phyloP scores from a whole-genome alignment of 2,329 filamentous ascomycete species.

The Apiospora phragmitis region DNA sequence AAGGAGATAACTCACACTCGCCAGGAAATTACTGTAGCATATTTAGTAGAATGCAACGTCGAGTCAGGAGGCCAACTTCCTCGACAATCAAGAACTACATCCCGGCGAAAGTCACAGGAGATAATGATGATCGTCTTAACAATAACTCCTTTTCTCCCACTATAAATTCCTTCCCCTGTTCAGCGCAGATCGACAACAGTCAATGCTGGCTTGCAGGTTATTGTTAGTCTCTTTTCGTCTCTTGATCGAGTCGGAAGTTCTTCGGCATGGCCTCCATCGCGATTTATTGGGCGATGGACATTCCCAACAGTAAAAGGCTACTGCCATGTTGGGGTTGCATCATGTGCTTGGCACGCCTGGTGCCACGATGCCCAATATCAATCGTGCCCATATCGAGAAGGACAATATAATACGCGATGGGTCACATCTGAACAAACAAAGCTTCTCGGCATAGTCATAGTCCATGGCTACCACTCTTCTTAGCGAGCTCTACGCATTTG shows the following conservation, averaged over 20 bases:
- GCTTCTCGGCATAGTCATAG: background rate
- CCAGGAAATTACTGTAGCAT: background rate
- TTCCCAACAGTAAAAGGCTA: background rate
- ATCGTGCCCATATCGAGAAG: background rate
- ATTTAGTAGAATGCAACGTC: background rate
- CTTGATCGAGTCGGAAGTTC: background rate
- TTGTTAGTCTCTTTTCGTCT: background rate
- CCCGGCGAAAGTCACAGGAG: background rate
- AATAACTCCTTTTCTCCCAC: background rate
- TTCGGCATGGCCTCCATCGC: background rate
- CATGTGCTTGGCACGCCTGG: background rate
- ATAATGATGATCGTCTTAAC: background rate
- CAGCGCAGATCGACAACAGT: background rate
- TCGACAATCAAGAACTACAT: background rate
- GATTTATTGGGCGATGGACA: background rate
- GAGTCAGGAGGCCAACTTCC: background rate
- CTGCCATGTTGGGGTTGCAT: background rate
- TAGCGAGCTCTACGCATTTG: conserved; percentile 12
- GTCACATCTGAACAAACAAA: background rate
- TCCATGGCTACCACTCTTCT: background rate
- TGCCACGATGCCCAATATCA: background rate
- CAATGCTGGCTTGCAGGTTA: background rate
- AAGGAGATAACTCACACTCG: background rate
- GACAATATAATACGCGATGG: background rate
- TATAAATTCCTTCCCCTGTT: background rate